Evolutionary conservation across 495 filamentous ascomycete genomes (phyloP).

Genomic region (Staphylotrichum longicolle): DNA sequence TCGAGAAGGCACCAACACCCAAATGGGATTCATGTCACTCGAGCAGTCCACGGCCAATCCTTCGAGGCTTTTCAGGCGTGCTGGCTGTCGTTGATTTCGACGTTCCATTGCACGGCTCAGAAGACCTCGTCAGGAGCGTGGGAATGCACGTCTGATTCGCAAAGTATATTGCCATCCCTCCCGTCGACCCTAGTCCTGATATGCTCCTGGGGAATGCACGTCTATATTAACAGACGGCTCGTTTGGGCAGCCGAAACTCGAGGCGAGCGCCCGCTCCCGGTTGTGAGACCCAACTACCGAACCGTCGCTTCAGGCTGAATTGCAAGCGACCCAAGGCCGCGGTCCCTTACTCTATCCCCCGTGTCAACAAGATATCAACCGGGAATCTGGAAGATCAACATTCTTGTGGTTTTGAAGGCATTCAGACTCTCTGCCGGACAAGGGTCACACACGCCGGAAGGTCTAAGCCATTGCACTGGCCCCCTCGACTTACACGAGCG

Average conservation of each 20-base stretch:
- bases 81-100: slow-evolving; percentile 7
- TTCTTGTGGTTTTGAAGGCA: not conserved
- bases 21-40: no score
- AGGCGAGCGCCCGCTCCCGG: not conserved
- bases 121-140: slow-evolving; percentile 13
- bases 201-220: not conserved
- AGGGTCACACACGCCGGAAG: not conserved
- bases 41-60: not conserved
- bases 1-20: not conserved
- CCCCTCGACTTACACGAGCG: not conserved
- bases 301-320: slow-evolving; percentile 10
- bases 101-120: slow-evolving; percentile 20
- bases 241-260: slow-evolving; percentile 17
- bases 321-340: slow-evolving; percentile 7
- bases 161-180: slow-evolving; percentile 16
- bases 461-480: slow-evolving; percentile 1
- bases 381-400: not conserved
- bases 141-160: slow-evolving; percentile 17
- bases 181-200: slow-evolving; percentile 5
- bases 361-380: not conserved
- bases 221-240: slow-evolving; percentile 12
- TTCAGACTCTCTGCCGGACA: not conserved
- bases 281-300: slow-evolving; percentile 2
- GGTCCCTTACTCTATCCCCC: not conserved
- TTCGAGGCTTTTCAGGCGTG: not conserved